These are phyloP conservation scores for Asclepias syriaca DNA, from an alignment of 257 asterid species.

Conservation along the genomic window DNA sequence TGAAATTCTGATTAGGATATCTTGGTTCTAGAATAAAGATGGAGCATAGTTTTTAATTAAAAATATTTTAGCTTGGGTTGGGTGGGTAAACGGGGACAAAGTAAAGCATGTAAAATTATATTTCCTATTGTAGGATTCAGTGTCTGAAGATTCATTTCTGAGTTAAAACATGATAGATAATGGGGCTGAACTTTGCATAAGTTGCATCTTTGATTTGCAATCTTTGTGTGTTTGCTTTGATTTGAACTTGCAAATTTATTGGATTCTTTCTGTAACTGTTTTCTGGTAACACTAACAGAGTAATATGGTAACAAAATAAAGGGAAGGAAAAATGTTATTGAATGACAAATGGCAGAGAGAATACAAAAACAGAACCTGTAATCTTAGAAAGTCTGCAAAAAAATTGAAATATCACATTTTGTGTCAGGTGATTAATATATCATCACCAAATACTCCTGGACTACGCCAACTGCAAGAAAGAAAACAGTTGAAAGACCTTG, in stretches of 20 bases:
- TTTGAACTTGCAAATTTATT: slow-evolving; percentile 5
- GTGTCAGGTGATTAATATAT: slow-evolving; percentile 76
- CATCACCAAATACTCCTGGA: slow-evolving; percentile 98
- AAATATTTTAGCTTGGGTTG: background rate
- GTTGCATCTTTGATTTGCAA: background rate
- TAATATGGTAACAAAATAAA: no score
- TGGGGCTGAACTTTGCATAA: background rate
- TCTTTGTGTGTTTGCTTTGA: background rate
- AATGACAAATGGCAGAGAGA: no score
- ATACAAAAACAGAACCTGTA: no score
- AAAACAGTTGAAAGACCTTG: slow-evolving; percentile 93
- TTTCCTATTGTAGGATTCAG: background rate
- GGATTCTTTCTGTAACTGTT: background rate
- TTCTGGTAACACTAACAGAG: no score
- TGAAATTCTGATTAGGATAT: background rate
- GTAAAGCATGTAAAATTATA: background rate
- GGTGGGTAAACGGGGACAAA: background rate
- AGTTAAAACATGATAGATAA: background rate
- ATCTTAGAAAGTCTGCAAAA: no score
- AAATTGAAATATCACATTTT: slow-evolving; percentile 1
- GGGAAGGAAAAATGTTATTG: no score
- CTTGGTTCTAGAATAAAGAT: background rate
- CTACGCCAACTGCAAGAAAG: slow-evolving; percentile 97
- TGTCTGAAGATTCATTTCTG: background rate
- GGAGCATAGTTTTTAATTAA: background rate